Evolutionary conservation across 2,329 filamentous ascomycete species (phyloP).

Genomic region (Hymenoscyphus occultus): DNA sequence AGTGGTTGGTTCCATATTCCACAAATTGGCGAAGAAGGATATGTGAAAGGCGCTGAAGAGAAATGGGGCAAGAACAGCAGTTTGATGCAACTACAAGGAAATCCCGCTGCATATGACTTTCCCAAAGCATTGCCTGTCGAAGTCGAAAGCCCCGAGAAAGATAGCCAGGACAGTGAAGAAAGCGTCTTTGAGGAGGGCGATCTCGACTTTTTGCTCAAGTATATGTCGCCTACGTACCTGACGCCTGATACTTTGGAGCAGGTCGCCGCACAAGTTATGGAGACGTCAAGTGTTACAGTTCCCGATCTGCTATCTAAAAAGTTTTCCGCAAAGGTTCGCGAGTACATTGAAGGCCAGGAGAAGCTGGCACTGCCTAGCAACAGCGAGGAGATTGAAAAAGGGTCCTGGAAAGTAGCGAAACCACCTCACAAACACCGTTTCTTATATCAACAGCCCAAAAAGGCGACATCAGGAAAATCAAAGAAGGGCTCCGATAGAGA

Average conservation of each 20-base stretch:
- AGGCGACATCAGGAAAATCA: conserved; percentile 29
- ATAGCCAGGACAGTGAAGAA: conserved; percentile 40
- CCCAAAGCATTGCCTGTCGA: conserved; percentile 62
- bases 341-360: conserved; percentile 68
- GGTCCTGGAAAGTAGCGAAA: conserved; percentile 70
- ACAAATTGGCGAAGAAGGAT: conserved; percentile 90
- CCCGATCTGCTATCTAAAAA: conserved; percentile 74
- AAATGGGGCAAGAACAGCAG: conserved; percentile 85
- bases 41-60: conserved; percentile 82
- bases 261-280: conserved; percentile 73
- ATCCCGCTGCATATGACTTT: conserved; percentile 83
- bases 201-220: conserved; percentile 85
- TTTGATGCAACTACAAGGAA: conserved; percentile 87
- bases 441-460: conserved; percentile 66
- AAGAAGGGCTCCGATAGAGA: conserved; percentile 39
- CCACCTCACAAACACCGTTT: conserved; percentile 96
- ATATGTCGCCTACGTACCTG: conserved; percentile 84
- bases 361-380: conserved; percentile 43
- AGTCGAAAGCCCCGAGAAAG: conserved; percentile 35
- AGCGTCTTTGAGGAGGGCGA: conserved; percentile 72
- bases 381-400: conserved; percentile 55
- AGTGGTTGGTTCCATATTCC: conserved; percentile 99
- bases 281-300: conserved; percentile 80
- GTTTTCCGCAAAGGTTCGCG: conserved; percentile 69
- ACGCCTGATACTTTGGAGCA: conserved; percentile 88